A percentile compares a stretch with the other conserved stretches of the same genome.
phyloP scores from a whole-genome alignment of 2,329 filamentous ascomycete species.

The Calonectria honghensis region DNA sequence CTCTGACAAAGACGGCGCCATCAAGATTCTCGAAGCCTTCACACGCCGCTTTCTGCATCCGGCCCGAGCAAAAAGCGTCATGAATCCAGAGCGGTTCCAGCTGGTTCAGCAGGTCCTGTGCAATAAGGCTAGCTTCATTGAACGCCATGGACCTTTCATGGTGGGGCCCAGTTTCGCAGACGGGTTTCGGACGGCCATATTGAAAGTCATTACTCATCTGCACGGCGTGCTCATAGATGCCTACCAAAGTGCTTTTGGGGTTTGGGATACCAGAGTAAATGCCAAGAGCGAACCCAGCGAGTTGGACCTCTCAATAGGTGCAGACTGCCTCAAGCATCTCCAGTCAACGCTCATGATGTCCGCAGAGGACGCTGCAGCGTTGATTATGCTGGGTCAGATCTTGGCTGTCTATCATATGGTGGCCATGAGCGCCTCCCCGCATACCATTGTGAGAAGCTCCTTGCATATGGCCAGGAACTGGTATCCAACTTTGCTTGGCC shows the following conservation, averaged over 20 bases:
- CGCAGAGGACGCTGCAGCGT: not conserved
- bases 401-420: conserved; percentile 9
- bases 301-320: not conserved
- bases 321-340: not conserved
- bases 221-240: conserved; percentile 16
- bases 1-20: not conserved
- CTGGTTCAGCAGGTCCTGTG: not conserved
- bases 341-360: not conserved
- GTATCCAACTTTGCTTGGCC: not conserved
- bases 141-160: conserved; percentile 4
- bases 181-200: not conserved
- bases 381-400: conserved; percentile 6
- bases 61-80: not conserved
- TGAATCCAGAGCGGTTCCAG: not conserved
- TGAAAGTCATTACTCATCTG: not conserved
- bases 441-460: not conserved
- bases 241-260: conserved; percentile 1
- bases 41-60: conserved; percentile 17
- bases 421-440: conserved; percentile 18
- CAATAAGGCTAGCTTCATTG: not conserved
- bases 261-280: not conserved
- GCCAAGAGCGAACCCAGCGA: not conserved
- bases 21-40: not conserved
- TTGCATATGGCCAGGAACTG: not conserved
- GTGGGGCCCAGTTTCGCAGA: conserved; percentile 9